Conservation (phyloP, 202 grass and related monocot species). For the Hordeum pubiflorum region DNA sequence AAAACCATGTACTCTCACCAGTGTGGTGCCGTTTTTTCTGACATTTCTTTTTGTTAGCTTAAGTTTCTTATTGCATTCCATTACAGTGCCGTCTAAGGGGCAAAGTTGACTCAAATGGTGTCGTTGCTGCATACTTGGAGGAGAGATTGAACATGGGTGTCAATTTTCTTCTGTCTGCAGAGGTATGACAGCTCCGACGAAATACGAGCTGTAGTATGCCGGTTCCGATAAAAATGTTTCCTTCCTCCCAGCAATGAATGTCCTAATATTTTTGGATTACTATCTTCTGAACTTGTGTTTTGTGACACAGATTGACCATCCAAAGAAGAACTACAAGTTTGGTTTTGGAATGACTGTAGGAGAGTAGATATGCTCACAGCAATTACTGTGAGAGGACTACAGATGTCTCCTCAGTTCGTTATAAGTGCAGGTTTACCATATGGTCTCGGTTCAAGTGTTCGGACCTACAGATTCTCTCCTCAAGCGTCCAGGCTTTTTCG, state of each 20-base stretch:
- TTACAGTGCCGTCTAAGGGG: constrained; percentile 89
- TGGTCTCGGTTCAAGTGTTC: constrained; percentile 8
- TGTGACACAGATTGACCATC: constrained; percentile 79
- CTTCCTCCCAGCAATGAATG: neutral
- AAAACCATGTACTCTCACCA: neutral
- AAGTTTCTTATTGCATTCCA: constrained; percentile 12
- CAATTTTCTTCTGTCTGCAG: constrained; percentile 93
- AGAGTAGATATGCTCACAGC: constrained; percentile 46
- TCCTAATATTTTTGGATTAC: neutral
- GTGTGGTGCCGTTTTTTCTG: neutral
- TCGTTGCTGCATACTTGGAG: constrained; percentile 78
- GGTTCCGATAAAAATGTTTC: neutral
- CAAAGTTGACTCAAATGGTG: constrained; percentile 87
- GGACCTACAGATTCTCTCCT: too few species aligned
- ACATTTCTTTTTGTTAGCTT: neutral
- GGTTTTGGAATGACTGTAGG: constrained; percentile 94
- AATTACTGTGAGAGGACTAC: neutral
- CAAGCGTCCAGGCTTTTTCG: neutral
- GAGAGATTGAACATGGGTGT: constrained; percentile 98
- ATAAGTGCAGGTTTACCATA: constrained; percentile 13
- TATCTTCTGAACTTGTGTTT: constrained; percentile 16
- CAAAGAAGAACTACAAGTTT: constrained; percentile 99
- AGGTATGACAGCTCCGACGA: constrained; percentile 29
- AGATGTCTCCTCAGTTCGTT: constrained; percentile 20
- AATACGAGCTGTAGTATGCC: neutral